Conservation (phyloP, 1,284 basidiomycete species). For the Golubevia pallescens region DNA sequence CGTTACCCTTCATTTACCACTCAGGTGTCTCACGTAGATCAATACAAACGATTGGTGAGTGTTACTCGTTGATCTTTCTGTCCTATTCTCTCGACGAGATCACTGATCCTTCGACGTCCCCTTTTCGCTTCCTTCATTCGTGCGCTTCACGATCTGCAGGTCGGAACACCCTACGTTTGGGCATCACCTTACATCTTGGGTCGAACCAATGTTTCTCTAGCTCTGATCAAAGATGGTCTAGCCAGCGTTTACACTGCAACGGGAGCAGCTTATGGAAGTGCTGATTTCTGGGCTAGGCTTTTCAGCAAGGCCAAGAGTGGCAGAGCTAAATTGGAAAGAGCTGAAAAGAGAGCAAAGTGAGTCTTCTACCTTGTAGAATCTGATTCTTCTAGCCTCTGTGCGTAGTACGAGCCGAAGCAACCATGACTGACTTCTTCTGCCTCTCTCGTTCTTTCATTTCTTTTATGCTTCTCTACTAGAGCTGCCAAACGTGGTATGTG, state of each 20-base stretch:
- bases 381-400: background rate
- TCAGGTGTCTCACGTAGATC: slow-evolving; percentile 54
- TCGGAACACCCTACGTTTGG: slow-evolving; percentile 59
- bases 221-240: slow-evolving; percentile 48
- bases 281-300: slow-evolving; percentile 33
- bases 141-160: slow-evolving; percentile 6
- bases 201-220: slow-evolving; percentile 51
- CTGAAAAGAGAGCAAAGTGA: slow-evolving; percentile 37
- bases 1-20: too few relatives aligned
- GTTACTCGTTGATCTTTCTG: background rate
- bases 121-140: background rate
- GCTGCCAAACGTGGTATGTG: slow-evolving; percentile 29
- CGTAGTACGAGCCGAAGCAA: background rate
- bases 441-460: background rate
- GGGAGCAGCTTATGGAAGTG: slow-evolving; percentile 53
- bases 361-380: slow-evolving; percentile 9
- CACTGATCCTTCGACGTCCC: background rate
- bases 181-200: slow-evolving; percentile 51
- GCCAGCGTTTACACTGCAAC: slow-evolving; percentile 53
- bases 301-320: slow-evolving; percentile 28
- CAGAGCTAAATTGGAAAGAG: slow-evolving; percentile 31
- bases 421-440: background rate
- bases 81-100: background rate
- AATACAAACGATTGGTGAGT: slow-evolving; percentile 51
- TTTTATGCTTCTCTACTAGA: background rate